Base-by-base conservation (phyloP, 1,284 basidiomycete genomes). In the Macrocybe sp. region DNA sequence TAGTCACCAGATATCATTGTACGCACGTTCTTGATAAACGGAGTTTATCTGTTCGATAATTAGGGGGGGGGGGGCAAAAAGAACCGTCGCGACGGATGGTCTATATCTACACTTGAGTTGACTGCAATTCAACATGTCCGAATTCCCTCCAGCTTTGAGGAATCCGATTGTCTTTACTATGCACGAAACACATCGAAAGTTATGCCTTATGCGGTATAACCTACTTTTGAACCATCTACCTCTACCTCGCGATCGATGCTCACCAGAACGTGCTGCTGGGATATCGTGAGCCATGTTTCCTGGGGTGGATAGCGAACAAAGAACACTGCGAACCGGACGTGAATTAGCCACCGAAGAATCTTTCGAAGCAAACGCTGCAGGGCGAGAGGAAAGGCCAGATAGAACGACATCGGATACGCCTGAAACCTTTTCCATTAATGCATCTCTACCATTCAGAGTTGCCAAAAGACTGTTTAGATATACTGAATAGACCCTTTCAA, bases 381-480 rank as follows among this genome's bases (percentile, higher is more conserved):
- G 50, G 36, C 33, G 47, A 40, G 38, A 16, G 6, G 38, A 40
- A 28, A 40, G 9, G 14, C 29, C 38, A n/a, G 32, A 52, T 48
- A 30, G 44, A 39, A 47, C 49, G 32, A 56, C 32, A 30, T 47
- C 50, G 29, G 49, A 50, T 9, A 54, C 31, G 3, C 52, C 53
- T 3, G 34, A 35, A 22, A 53, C 37, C 41, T 52, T 52, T 16
- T 47, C 51, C 8, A 46, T 39, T 14, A 55, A 32, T 4, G 47
- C 33, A 1, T 55, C 51, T 9, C 55, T 45, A 2, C 50, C 51
- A 33, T 64, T 64, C 9, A 63, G 54, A 3, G 60, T 60, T 22
- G 62, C 64, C 2, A 66, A 52, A 7, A 64, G 53, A 38, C 62
- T 62, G 49, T 66, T 66, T 9, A 66, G 52, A 47, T 60, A 64